Base-by-base conservation (phyloP, 1,284 basidiomycete genomes). In the Gomphus sp. region DNA sequence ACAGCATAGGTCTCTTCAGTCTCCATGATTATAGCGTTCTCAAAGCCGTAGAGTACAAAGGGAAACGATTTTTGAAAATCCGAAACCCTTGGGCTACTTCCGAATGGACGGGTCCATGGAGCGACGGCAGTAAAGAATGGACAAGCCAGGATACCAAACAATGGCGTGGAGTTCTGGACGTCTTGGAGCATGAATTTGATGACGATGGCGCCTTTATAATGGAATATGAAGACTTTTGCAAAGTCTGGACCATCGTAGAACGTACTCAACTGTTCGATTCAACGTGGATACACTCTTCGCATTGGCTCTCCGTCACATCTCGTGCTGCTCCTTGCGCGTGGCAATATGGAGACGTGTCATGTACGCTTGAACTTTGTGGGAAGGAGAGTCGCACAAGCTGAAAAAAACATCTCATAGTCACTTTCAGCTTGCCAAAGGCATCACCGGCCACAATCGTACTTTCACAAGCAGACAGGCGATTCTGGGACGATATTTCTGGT, bases 141-240 rank as follows among this genome's bases (percentile, higher is more conserved):
- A 47, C 45, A 31, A 31, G 28, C 28, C 28, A 31, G 28, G 28
- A 31, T 31, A 31, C 28, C 1, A 60, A 66, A 2, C 75, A 77
- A 61, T 78, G 77, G 75, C 63, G 80, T 8, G 69, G 71, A n/a
- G 69, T 71, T 0, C 67, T 80, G 64, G 69, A 28, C 61, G 70
- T 57, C 57, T 78, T 55, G 66, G 71, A 36, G 69, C 79, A 70
- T 56, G 60, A 22, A 70, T 80, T 79, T 56, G 79, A 78, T 2
- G 72, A 80, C 49, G 78, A 80, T 60, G 80, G 79, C 1, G 70
- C 76, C 54, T 81, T 81, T 59, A 71, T 81, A 4, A 81, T 81
- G 79, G 80, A 81, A 66, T 81, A 80, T 66, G 65, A 68, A 18
- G 79, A 81, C 59, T 82, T 81, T 64, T 65, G 81, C 43, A 66